These are phyloP conservation scores for Metschnikowia cubensis DNA, from an alignment of 805 yeast genomes.

Conservation along the genomic window DNA sequence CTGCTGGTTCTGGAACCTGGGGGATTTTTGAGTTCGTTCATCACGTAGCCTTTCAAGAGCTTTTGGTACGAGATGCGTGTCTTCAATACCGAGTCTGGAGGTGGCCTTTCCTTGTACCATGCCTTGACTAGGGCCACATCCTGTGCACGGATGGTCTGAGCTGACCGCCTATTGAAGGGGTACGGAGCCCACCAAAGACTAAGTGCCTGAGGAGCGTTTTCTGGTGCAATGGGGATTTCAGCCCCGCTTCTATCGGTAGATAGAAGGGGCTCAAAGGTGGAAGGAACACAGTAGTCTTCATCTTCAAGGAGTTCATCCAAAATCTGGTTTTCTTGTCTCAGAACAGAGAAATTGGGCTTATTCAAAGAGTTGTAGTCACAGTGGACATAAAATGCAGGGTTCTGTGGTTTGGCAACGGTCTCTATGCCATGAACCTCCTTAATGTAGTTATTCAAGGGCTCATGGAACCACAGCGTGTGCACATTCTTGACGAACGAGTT, in stretches of 20 bases:
- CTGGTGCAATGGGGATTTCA: conserved; percentile 29
- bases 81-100: conserved; percentile 62
- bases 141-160: conserved; percentile 73
- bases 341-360: conserved; percentile 16
- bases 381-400: conserved; percentile 55
- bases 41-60: conserved; percentile 69
- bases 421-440: conserved; percentile 34
- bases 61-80: conserved; percentile 87
- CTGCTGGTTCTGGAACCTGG: conserved; percentile 31
- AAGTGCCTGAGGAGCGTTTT: conserved; percentile 49
- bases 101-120: conserved; percentile 75
- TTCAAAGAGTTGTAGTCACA: conserved; percentile 53
- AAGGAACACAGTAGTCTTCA: conserved; percentile 40
- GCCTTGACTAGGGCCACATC: conserved; percentile 81
- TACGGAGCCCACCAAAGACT: conserved; percentile 75
- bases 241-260: conserved; percentile 6
- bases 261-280: conserved; percentile 50
- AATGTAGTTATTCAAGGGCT: conserved; percentile 53
- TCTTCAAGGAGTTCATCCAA: conserved; percentile 13
- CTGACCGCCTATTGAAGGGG: conserved; percentile 78
- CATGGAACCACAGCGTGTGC: conserved; percentile 56
- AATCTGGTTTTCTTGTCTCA: conserved; percentile 29
- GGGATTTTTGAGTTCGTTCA: conserved; percentile 61
- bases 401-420: not conserved
- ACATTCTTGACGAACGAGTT: conserved; percentile 73